Evolutionary conservation across 345 rosid species (phyloP), one percentile per base, ranked within the genome.

Genomic region (Gossypium sturtianum): DNA sequence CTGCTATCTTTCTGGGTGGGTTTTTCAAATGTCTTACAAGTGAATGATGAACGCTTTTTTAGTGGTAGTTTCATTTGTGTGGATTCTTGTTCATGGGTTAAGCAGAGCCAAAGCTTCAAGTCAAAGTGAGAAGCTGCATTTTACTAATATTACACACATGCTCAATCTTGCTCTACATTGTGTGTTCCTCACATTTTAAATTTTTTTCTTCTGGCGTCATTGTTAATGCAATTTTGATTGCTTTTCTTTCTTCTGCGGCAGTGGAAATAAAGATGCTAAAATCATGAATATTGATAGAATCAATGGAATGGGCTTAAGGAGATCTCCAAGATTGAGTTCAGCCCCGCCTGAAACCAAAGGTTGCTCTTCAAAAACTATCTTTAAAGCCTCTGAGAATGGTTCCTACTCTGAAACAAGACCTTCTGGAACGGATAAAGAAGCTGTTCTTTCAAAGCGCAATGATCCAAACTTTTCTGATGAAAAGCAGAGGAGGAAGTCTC

Each of bases 81-180:
- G 41, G 25, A 10, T 66, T 77, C n/a, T 52, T 74, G 25, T 66
- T 79, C 22, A 51, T 76, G 20, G n/a, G 45, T 80, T 73, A 9
- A 80, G 82, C 82, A 83, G 83, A 66, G 75, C 22, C 68, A 34
- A 41, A 71, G 67, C 73, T 61, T 75, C 48, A 19, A 56, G 29
- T 45, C 71, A 75, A 77, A 75, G 90, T 87, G 80, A 85, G 87
- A 77, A 16, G 43, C 41, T 53, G 62, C 27, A 23, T 58, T 22
- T 47, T 19, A 2, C 4, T 44, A 47, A 9, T 7, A 43, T 54
- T 54, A 13, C 74, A 22, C 66, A 34, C 43, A 20, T 73, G 68
- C 23, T 44, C 25, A 45, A 45, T 29, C 34, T 38, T 58, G 17
- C 19, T 38, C 11, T 3, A 15, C 47, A 0, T 70, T 41, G 1